Percentiles rank a stretch among this genome's conserved stretches.
These are phyloP conservation scores for Citeromyces siamensis DNA, from an alignment of 1,139 yeast species.

Conservation along the genomic window DNA sequence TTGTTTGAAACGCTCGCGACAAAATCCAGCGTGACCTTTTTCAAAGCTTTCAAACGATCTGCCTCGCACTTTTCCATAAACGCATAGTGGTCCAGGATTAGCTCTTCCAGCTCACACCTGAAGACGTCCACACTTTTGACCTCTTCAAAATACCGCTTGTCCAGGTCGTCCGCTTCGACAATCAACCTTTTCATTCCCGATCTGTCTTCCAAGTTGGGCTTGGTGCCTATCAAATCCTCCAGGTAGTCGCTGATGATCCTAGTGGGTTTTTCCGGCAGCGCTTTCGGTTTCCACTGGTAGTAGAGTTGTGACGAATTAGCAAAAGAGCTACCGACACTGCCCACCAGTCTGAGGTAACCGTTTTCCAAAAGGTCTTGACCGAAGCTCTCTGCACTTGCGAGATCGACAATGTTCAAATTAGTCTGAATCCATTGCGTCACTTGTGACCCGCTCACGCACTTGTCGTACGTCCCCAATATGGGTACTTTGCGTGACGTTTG, in stretches of 20 bases:
- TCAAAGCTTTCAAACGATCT: constrained; percentile 66
- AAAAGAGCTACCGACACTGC: constrained; percentile 50
- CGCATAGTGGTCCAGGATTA: constrained; percentile 58
- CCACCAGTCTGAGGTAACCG: constrained; percentile 58
- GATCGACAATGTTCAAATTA: constrained; percentile 24
- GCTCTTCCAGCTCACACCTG: constrained; percentile 68
- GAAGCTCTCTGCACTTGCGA: constrained; percentile 52
- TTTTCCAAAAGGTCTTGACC: constrained; percentile 63
- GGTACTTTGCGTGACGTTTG: constrained; percentile 43
- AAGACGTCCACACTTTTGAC: constrained; percentile 50
- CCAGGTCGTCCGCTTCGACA: constrained; percentile 50
- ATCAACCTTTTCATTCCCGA: constrained; percentile 38
- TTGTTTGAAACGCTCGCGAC: constrained; percentile 33
- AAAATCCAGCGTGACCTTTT: constrained; percentile 68
- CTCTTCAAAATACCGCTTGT: constrained; percentile 42
- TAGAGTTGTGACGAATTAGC: constrained; percentile 66
- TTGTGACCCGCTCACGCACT: constrained; percentile 54
- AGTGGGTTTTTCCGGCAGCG: constrained; percentile 43
- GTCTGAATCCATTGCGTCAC: constrained; percentile 49
- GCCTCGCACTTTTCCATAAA: constrained; percentile 81
- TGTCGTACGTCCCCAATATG: constrained; percentile 55
- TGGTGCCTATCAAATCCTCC: constrained; percentile 40
- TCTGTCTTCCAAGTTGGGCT: constrained; percentile 34
- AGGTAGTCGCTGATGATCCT: constrained; percentile 24
- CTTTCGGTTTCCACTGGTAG: constrained; percentile 75